Base-by-base conservation (phyloP, 805 yeast genomes). In the Diddensiella caesifluorescens region DNA sequence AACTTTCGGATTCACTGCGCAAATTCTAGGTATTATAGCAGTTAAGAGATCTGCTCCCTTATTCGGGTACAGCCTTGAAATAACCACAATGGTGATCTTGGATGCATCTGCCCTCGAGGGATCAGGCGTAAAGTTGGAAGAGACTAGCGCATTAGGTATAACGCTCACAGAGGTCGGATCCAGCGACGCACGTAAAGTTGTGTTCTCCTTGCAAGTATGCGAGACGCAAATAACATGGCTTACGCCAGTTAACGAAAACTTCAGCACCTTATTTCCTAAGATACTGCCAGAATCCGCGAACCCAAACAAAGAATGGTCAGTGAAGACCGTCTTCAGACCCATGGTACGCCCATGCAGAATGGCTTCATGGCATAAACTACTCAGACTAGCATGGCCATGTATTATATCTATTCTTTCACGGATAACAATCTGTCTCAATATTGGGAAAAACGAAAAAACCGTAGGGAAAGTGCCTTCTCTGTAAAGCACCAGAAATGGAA, bases 221-320 rank as follows among this genome's bases (percentile, higher is more conserved):
- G 95, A 84, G 1, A 92, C 99, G 62, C 97, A 86, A n/a, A 92
- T 90, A 35, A 85, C 87, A 59, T 90, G 90, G 45, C 95, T 95
- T 3, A 88, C 79, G 54, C 87, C 95, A 29, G 83, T 81, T 43
- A 87, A 62, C 0, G 95, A 78, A 64, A 88, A 92, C 53, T 83
- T 83, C 48, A 92, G 65, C 3, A 84, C 62, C 61, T 92, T 92
- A 62, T 92, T 92, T 13, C 94, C 95, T 50, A 88, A 63, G 23
- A 90, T 85, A 4, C 89, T 75, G 3, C 82, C 82, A 2, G 88
- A 76, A 52, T 83, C 89, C 1, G 92, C 84, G 65, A 92, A 92
- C 1, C 97, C 98, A 66, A 88, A 90, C 25, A 92, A 65, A 0
- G 97, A 90, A 59, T 92, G 99, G 59, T 92, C 99, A 0, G 99